Evolutionary conservation across 208 protist species (phyloP).

Genomic region (Trypanosoma melophagium): DNA sequence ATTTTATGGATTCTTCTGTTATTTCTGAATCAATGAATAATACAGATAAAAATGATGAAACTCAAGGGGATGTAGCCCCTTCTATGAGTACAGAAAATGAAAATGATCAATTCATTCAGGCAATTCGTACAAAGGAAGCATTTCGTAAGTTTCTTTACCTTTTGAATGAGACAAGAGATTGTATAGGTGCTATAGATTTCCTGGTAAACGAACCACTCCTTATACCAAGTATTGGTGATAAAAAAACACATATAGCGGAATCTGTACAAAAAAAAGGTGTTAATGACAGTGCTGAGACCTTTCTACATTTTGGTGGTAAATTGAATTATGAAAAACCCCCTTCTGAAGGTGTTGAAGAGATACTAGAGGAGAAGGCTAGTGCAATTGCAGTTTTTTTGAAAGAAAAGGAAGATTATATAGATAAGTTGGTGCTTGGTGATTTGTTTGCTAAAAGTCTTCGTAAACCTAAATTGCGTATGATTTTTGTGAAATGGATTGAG

Average conservation of each 20-base stretch:
- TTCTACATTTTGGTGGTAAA: conserved; percentile 11
- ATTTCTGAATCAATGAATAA: neutral
- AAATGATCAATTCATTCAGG: conserved; percentile 49
- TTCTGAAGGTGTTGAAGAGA: neutral
- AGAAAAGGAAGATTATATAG: conserved; percentile 69
- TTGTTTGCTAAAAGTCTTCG: conserved; percentile 86
- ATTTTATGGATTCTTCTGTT: neutral
- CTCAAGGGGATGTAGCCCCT: neutral
- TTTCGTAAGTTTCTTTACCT: conserved; percentile 69
- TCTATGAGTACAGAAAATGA: conserved; percentile 2
- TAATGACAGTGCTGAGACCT: neutral
- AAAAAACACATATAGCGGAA: neutral
- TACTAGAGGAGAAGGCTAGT: conserved; percentile 13
- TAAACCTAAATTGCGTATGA: conserved; percentile 31
- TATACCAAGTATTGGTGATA: conserved; percentile 4
- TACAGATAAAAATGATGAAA: conserved; percentile 12
- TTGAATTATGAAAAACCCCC: conserved; percentile 14
- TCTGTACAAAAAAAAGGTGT: neutral
- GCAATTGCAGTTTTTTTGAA: conserved; percentile 59
- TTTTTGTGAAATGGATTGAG: conserved; percentile 85
- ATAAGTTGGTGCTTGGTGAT: conserved; percentile 76
- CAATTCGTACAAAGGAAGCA: conserved; percentile 61
- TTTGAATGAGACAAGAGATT: conserved; percentile 61
- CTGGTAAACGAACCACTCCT: conserved; percentile 26
- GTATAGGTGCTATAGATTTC: conserved; percentile 60